A percentile compares a stretch with the other conserved stretches of the same genome.
These are phyloP conservation scores for Spathaspora sp. DNA, from an alignment of 805 yeast species.

Conservation along the genomic window DNA sequence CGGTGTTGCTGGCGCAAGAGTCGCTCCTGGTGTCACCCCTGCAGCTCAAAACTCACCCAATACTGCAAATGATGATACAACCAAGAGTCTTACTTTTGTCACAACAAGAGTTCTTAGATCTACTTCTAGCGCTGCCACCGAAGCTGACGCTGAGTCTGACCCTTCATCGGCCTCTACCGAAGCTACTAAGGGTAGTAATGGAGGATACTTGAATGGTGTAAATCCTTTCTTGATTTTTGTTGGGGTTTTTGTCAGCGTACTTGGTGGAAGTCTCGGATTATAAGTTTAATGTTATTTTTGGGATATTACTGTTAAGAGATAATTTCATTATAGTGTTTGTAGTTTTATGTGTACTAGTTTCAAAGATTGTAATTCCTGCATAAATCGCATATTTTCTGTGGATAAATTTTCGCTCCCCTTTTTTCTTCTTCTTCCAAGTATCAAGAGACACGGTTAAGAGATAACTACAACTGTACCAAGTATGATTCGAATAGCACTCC, in stretches of 20 bases:
- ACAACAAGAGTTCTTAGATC: conserved; percentile 30
- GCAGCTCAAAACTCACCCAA: conserved; percentile 11
- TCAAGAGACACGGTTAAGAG: background rate
- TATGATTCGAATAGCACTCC: background rate
- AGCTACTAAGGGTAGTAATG: conserved; percentile 4
- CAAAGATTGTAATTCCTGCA: background rate
- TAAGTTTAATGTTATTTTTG: background rate
- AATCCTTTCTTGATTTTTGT: background rate
- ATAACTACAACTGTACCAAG: background rate
- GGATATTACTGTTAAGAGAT: background rate
- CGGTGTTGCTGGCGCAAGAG: conserved; percentile 10
- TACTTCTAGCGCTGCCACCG: conserved; percentile 7
- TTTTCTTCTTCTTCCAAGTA: background rate
- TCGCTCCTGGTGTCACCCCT: conserved; percentile 7
- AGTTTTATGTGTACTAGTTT: background rate
- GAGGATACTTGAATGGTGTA: background rate
- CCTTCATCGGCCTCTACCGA: background rate
- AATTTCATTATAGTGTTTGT: background rate
- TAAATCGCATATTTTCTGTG: background rate
- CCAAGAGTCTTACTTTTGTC: conserved; percentile 22
- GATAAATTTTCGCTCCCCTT: background rate
- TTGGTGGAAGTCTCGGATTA: conserved; percentile 11
- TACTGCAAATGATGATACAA: conserved; percentile 17
- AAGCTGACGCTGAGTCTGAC: conserved; percentile 1
- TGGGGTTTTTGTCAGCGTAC: conserved; percentile 5